These are phyloP conservation scores for Pichia norvegensis DNA, from an alignment of 1,139 yeast genomes.

Conservation along the genomic window DNA sequence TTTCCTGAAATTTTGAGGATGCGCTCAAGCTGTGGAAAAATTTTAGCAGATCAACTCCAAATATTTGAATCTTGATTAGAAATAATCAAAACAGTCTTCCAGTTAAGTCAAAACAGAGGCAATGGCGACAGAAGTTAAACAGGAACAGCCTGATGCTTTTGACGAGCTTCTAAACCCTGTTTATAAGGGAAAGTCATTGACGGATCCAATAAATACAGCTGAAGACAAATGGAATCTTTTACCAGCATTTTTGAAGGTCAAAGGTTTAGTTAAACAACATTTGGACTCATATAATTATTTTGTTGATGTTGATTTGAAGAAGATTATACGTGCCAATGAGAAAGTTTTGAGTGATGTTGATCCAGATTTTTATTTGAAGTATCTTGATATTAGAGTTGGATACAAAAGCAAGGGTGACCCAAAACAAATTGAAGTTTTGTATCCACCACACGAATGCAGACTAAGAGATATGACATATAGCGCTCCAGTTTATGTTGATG, in stretches of 20 bases:
- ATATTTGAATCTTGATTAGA: neutral
- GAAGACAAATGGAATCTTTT: constrained; percentile 92
- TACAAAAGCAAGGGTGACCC: constrained; percentile 48
- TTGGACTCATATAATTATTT: constrained; percentile 93
- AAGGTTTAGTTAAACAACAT: constrained; percentile 95
- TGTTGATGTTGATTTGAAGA: constrained; percentile 86
- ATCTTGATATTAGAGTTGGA: constrained; percentile 86
- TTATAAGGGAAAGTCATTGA: constrained; percentile 76
- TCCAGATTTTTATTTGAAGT: constrained; percentile 90
- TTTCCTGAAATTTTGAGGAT: too few relatives aligned
- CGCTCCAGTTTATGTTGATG: constrained; percentile 95
- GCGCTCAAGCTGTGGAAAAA: neutral
- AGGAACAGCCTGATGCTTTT: constrained; percentile 39
- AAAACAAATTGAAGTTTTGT: constrained; percentile 50
- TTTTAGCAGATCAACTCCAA: neutral
- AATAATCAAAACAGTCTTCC: neutral
- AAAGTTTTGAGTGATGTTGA: constrained; percentile 87
- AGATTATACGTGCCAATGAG: constrained; percentile 87
- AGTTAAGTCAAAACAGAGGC: neutral
- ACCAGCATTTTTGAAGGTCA: constrained; percentile 92
- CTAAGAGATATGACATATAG: constrained; percentile 90
- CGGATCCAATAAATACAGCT: constrained; percentile 86
- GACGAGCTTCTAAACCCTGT: constrained; percentile 70
- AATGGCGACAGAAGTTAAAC: constrained; percentile 10
- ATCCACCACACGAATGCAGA: constrained; percentile 96